A percentile compares a stretch with the other conserved stretches of the same genome.
Conservation (phyloP, 2,329 filamentous ascomycete genomes). For the Colletotrichum aenigma region DNA sequence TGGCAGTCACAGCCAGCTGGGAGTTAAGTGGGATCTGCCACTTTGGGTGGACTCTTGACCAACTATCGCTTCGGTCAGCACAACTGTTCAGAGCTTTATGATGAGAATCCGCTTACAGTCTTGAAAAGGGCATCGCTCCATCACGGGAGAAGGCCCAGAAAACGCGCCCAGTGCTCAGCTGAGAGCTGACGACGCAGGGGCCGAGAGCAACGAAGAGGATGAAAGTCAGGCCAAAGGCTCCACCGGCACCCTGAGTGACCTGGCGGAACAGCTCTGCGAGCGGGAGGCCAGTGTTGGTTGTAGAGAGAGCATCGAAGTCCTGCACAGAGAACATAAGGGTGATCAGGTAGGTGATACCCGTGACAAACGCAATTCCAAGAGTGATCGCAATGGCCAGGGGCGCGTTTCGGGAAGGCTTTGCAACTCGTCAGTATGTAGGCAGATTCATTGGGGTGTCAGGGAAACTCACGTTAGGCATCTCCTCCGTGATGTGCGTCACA, state of each 20-base stretch:
- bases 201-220: slow-evolving; percentile 48
- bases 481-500: slow-evolving; percentile 54
- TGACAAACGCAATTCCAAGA: slow-evolving; percentile 53
- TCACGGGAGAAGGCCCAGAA: slow-evolving; percentile 51
- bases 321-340: slow-evolving; percentile 57
- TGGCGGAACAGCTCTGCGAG: slow-evolving; percentile 51
- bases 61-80: slow-evolving; percentile 22
- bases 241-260: slow-evolving; percentile 41
- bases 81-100: slow-evolving; percentile 21
- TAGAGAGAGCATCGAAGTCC: slow-evolving; percentile 46
- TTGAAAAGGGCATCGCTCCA: slow-evolving; percentile 41
- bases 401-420: slow-evolving; percentile 37
- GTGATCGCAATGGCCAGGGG: slow-evolving; percentile 46
- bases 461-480: slow-evolving; percentile 51
- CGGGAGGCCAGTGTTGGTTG: slow-evolving; percentile 45
- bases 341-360: slow-evolving; percentile 52
- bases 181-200: slow-evolving; percentile 40
- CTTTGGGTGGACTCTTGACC: slow-evolving; percentile 37
- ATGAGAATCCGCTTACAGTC: slow-evolving; percentile 21
- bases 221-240: slow-evolving; percentile 44
- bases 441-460: not conserved
- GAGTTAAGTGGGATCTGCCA: slow-evolving; percentile 42
- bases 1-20: slow-evolving; percentile 33
- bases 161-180: slow-evolving; percentile 35
- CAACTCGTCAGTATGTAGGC: not conserved